Evolutionary conservation across 805 yeast species (phyloP), one percentile per base, ranked within the genome.

Genomic region (Yarrowia sp.): DNA sequence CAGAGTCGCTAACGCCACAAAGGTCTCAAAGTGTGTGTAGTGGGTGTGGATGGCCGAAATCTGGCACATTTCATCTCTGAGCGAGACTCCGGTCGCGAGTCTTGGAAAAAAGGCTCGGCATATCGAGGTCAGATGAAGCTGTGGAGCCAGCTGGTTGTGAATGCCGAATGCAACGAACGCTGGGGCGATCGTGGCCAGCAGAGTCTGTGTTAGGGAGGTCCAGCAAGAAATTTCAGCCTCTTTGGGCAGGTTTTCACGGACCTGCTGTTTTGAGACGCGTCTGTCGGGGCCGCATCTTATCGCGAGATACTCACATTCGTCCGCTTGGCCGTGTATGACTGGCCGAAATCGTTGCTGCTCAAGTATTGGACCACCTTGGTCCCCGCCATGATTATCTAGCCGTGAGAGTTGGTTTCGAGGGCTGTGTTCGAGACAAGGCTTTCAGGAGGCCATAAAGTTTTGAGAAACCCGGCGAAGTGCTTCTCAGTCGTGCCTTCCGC

Each of bases 361-460:
- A 43, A 15, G 14, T 44, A 58, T 22, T 43, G 57, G 51, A 44
- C 64, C 69, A 10, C 69, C 62, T 33, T 67, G 68, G 48, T 55
- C 43, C 57, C 69, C 68, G 22, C 65, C 66, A 35, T 64, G 65
- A 38, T 63, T 57, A 14, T 53, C 53, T 43, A 22, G 41, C 50
- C 65, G 64, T 45, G 50, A 57, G 43, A 42, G 51, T 66, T 42
- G 38, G 47, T 65, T 58, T 45, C 66, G 45, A 32, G 64, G 57
- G 39, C 43, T 51, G 61, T 18, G 61, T 55, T 22, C 47, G 31
- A 28, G 47, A 55, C 47, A 55, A 55, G 61, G 38, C 61, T 55
- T 53, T 55, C 61, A 55, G 47, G 61, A 32, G 61, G 35, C 61
- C 61, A 67, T 65, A 64, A 67, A 63, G 65, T 65, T 65, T 35